A percentile compares a stretch with the other conserved stretches of the same genome.
These are phyloP conservation scores for Termitomyces sp. DNA, from an alignment of 768 basidiomycete genomes.

Conservation along the genomic window DNA sequence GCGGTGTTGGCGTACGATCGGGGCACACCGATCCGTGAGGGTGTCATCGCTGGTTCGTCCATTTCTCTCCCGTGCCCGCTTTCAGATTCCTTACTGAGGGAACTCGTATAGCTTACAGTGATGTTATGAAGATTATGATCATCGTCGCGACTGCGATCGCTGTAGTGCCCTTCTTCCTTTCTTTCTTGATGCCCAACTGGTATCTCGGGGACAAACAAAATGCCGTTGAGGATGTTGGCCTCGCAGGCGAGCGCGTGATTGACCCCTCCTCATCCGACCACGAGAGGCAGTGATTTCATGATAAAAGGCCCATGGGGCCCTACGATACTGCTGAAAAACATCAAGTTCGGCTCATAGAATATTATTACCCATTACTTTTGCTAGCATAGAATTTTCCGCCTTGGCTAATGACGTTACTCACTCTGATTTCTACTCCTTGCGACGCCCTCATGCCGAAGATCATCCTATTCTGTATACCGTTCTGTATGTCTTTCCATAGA, in stretches of 20 bases:
- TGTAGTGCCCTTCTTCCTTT: constrained; percentile 54
- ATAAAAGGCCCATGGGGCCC: not conserved
- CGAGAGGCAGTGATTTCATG: constrained; percentile 10
- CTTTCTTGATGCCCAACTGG: constrained; percentile 63
- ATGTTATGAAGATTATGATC: constrained; percentile 56
- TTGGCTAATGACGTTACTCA: not conserved
- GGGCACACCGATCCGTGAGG: constrained; percentile 58
- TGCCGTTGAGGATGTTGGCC: constrained; percentile 49
- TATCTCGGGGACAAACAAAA: constrained; percentile 70
- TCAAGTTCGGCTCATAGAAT: not conserved
- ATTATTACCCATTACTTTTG: not conserved
- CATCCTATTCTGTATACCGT: not conserved
- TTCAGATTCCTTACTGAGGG: not conserved
- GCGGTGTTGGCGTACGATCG: constrained; percentile 44
- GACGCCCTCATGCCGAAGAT: not conserved
- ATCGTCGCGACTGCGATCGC: constrained; percentile 50
- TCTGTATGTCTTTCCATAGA: not conserved
- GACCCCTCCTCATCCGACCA: not conserved
- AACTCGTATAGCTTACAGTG: constrained; percentile 39
- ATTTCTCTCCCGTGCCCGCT: not conserved
- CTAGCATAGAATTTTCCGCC: not conserved
- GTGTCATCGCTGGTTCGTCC: constrained; percentile 52
- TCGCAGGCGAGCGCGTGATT: constrained; percentile 22
- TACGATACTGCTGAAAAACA: not conserved
- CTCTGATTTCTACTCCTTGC: not conserved